Percentiles rank a stretch among this genome's conserved stretches.
These are phyloP conservation scores for Hemileia vastatrix DNA, from an alignment of 1,284 basidiomycete genomes.

Conservation along the genomic window DNA sequence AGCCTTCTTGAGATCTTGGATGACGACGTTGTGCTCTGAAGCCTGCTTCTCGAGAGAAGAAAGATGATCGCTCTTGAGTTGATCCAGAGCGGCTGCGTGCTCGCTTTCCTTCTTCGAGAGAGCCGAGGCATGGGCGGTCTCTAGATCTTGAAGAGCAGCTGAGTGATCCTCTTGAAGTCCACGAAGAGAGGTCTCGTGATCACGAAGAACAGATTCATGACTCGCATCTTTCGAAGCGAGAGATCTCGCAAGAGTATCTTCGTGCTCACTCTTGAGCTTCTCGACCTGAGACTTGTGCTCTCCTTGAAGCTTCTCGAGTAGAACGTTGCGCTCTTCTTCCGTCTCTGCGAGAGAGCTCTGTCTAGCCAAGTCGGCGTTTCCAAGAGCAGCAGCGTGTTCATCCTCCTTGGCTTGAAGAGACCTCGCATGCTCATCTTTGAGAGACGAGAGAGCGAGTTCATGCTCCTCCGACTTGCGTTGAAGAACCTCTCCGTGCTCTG, in stretches of 20 bases:
- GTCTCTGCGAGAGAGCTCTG: constrained; percentile 2
- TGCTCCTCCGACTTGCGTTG: constrained; percentile 23
- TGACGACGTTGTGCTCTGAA: background rate
- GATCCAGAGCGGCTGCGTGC: background rate
- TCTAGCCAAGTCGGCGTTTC: constrained; percentile 19
- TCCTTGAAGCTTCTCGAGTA: constrained; percentile 19
- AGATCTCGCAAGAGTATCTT: constrained; percentile 15
- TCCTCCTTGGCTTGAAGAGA: constrained; percentile 19
- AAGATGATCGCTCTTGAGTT: background rate
- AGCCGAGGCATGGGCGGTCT: background rate
- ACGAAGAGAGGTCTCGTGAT: constrained; percentile 7
- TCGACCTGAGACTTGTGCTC: constrained; percentile 24
- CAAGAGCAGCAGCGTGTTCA: constrained; percentile 27
- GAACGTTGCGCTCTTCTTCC: constrained; percentile 11
- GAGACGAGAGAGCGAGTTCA: background rate
- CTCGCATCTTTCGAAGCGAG: constrained; percentile 26
- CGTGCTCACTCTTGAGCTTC: constrained; percentile 25
- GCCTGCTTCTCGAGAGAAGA: background rate
- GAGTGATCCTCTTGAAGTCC: constrained; percentile 3
- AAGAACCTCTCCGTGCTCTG: constrained; percentile 2
- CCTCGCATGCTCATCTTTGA: constrained; percentile 24
- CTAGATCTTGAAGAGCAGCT: background rate
- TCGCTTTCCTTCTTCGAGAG: background rate
- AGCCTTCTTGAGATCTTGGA: background rate
- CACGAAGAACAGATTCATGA: constrained; percentile 20